Base-by-base conservation (phyloP, 2,329 filamentous ascomycete genomes). In the Colletotrichum ledebouriae region DNA sequence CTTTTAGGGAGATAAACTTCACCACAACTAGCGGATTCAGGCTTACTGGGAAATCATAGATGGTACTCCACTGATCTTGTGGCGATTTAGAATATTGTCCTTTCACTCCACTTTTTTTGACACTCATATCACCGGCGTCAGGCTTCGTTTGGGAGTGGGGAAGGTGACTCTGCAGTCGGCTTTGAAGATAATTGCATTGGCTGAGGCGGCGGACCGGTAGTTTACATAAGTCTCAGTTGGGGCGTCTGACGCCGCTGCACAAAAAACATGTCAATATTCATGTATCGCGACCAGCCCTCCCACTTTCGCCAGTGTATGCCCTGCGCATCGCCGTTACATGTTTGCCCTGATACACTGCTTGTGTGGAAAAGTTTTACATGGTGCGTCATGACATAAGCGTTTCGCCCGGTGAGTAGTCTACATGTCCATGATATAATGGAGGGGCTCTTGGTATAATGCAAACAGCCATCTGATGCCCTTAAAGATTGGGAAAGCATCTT, bases 61-160 rank as follows among this genome's bases (percentile, higher is more conserved):
- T 56, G 65, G 61, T 46, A 65, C 55, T 59, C 55, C 55, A 64
- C 52, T 34, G 63, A 33, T 29, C 47, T 59, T 37, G 53, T 55
- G 55, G 47, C 63, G 6, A 44, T 64, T 65, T 65, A 68, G 65
- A 68, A 59, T 20, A 65, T 47, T 33, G 11, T 29, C n/a, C 37
- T 55, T 50, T 42, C 42, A 39, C 44, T 39, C 52, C 25, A 25
- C 61, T 44, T 42, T 39, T 44, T 59, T 34, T 41, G 56, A 66
- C 34, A 53, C 52, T 69, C 61, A 69, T 65, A 60, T 56, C 33
- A 50, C 57, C 42, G 66, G 66, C 62, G 66, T 66, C 66, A 50
- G 66, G 66, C 61, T 69, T 56, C n/a, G 66, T 44, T 22, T 66
- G 44, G 66, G 55, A 49, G 61, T 59, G 55, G 37, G 6, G 33